Base-by-base conservation (phyloP, 495 filamentous ascomycete species). In the Letharia columbiana region DNA sequence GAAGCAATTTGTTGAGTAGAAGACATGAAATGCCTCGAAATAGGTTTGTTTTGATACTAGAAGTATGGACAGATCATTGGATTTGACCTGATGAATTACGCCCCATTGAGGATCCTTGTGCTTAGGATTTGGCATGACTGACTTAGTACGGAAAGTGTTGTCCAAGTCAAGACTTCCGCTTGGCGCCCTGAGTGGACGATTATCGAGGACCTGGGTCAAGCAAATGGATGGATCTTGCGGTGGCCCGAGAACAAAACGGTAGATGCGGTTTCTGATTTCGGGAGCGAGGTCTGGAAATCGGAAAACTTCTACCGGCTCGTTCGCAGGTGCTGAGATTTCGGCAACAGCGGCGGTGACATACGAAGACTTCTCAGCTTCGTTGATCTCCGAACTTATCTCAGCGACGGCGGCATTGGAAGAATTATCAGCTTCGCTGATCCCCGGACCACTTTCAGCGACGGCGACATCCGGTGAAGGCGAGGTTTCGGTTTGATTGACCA, bases 1-100 rank as follows among this genome's bases (percentile, higher is more conserved):
- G 52, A 77, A 75, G 9, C 64, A 68, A 58, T 74, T 74, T 39
- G 71, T 71, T 3, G 60, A 64, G 66, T 75, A 76, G 49, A 77
- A 71, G 17, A 76, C 57, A n/a, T 54, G 61, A 15, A 65, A 66
- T 5, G 72, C 71, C 44, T 77, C 73, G 2, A 68, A 61, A 52
- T 74, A 71, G 13, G 72, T 60, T 10, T 62, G 54, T 44, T 63
- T 64, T n/a, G 69, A 76, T 47, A 67, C 62, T 10, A 74, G 62
- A 33, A 77, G 61, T 1, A 71, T 40, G 10, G 58, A 63, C 2
- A 76, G 66, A 18, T 61, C 23, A 2, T 66, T 63, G n/a, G 72
- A 58, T 10, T 68, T 66, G 56, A 47, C 28, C 6, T 45, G 12
- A 44, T 65, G 41, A 44, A 4, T 20, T 6, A 57, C 15, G 7